Evolutionary conservation across 2,329 filamentous ascomycete species (phyloP).

Genomic region (Penicillium sp.): DNA sequence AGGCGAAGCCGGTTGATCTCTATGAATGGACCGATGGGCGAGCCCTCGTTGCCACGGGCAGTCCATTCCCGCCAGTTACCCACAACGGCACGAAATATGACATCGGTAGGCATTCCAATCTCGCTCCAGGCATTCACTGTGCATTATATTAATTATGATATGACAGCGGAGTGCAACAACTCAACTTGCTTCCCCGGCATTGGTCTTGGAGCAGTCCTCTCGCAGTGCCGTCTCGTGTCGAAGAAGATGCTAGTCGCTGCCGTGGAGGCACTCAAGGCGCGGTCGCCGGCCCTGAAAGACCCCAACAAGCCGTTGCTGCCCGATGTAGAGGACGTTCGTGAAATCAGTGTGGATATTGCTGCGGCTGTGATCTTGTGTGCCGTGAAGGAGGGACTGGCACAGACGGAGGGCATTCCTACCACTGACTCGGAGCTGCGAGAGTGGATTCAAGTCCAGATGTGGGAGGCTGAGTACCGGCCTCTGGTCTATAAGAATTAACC

Average conservation of each 20-base stretch:
- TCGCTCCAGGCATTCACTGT: not conserved
- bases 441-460: slow-evolving; percentile 47
- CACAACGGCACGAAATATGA: slow-evolving; percentile 56
- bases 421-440: slow-evolving; percentile 37
- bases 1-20: slow-evolving; percentile 75
- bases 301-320: slow-evolving; percentile 68
- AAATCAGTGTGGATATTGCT: slow-evolving; percentile 76
- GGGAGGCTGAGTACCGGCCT: slow-evolving; percentile 41
- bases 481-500: slow-evolving; percentile 18
- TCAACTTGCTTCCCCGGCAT: slow-evolving; percentile 83
- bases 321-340: slow-evolving; percentile 70
- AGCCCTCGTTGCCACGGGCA: slow-evolving; percentile 78
- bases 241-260: slow-evolving; percentile 82
- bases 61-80: slow-evolving; percentile 74
- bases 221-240: slow-evolving; percentile 64
- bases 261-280: slow-evolving; percentile 67
- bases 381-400: slow-evolving; percentile 66
- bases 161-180: slow-evolving; percentile 80
- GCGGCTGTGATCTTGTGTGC: slow-evolving; percentile 71
- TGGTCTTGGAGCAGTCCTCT: slow-evolving; percentile 74
- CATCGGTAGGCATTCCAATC: slow-evolving; percentile 46
- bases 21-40: slow-evolving; percentile 75
- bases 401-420: slow-evolving; percentile 63
- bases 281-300: slow-evolving; percentile 69
- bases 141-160: not conserved